phyloP scores from a whole-genome alignment of 176 grass and related monocot species.

The Hsuehochloa calcarea region DNA sequence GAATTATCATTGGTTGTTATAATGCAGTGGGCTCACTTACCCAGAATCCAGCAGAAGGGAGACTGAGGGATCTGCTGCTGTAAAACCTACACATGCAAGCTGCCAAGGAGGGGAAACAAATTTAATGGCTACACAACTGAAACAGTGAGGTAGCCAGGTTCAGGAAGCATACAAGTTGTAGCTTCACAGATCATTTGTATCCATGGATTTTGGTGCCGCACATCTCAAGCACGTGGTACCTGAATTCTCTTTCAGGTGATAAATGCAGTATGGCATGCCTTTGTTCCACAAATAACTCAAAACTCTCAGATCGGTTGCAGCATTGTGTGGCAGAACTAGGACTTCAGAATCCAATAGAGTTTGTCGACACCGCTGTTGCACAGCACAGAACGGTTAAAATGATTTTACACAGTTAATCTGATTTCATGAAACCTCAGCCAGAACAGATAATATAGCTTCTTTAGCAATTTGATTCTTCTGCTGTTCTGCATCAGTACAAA shows the following conservation, averaged over 20 bases:
- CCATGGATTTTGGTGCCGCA: not conserved
- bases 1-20: not conserved
- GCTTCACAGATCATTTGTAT: conserved; percentile 2
- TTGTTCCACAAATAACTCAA: not conserved
- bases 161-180: conserved; percentile 9
- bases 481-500: conserved; percentile 1
- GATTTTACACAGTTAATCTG: not conserved
- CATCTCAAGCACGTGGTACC: conserved; percentile 1
- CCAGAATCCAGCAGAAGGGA: conserved; percentile 49
- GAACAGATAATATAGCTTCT: not conserved
- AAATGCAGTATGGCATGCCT: not conserved
- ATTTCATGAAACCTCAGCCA: not conserved
- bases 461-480: conserved; percentile 29
- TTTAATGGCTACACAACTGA: not conserved
- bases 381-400: not conserved
- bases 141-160: not conserved
- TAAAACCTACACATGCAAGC: conserved; percentile 13
- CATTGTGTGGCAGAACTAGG: not conserved
- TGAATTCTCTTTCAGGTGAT: conserved; percentile 6
- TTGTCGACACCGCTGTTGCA: not conserved
- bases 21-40: conserved; percentile 62
- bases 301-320: not conserved
- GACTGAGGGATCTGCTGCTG: conserved; percentile 17
- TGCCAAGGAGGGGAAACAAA: not conserved
- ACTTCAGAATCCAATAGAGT: not conserved